These are phyloP conservation scores for Juglanconis juglandina DNA, from an alignment of 2,329 filamentous ascomycete genomes.

Conservation along the genomic window DNA sequence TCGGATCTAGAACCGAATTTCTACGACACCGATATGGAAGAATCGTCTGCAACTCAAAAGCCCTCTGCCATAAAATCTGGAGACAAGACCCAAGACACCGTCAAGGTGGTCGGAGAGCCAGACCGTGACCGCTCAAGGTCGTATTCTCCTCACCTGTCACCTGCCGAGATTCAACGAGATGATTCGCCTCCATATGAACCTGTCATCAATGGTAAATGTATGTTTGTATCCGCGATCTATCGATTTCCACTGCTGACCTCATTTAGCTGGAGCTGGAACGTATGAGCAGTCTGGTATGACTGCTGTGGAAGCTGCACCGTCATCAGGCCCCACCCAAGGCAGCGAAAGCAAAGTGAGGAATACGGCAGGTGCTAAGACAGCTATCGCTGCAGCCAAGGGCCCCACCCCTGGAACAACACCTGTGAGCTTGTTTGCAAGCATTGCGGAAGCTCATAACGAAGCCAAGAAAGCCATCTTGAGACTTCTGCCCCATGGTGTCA, in stretches of 20 bases:
- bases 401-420: background rate
- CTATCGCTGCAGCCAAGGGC: background rate
- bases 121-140: slow-evolving; percentile 47
- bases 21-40: slow-evolving; percentile 27
- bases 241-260: background rate
- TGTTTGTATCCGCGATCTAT: background rate
- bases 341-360: background rate
- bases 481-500: slow-evolving; percentile 64
- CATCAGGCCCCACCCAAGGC: background rate
- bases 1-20: slow-evolving; percentile 24
- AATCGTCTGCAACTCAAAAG: slow-evolving; percentile 18
- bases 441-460: slow-evolving; percentile 48
- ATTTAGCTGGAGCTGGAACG: background rate
- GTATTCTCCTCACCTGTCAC: slow-evolving; percentile 51
- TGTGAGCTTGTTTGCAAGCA: slow-evolving; percentile 24
- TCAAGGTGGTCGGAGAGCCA: slow-evolving; percentile 25
- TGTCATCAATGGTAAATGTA: background rate
- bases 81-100: slow-evolving; percentile 1
- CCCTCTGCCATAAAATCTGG: slow-evolving; percentile 18
- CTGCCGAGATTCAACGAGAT: slow-evolving; percentile 40
- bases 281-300: background rate
- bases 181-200: slow-evolving; percentile 1
- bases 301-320: background rate
- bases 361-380: background rate
- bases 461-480: slow-evolving; percentile 67